Evolutionary conservation across 2,329 filamentous ascomycete genomes (phyloP), one percentile per base, ranked within the genome.

Genomic region (Hypoxylon sp.): DNA sequence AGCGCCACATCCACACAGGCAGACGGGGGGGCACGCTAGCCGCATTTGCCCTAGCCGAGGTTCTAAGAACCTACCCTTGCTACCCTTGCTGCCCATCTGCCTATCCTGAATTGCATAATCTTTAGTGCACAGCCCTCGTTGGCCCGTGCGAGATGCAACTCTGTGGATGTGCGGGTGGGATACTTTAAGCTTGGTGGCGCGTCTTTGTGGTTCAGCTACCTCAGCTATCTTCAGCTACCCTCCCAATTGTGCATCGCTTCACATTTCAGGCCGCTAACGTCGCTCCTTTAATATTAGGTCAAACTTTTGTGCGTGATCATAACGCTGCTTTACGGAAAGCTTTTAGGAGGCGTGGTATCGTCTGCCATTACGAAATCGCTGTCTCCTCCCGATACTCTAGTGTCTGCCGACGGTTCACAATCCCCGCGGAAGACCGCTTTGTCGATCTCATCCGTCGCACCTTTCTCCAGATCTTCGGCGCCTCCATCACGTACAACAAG

Each of bases 381-480:
- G 11, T 44, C 10, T 53, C 74, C 10, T 54, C 50, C 2, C 61
- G 58, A 8, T 61, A 72, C 7, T 44, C 40, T 7, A 42, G 57
- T 6, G 44, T 69, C 22, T 75, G 75, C 53, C 76, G 76, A 20
- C 72, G 72, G 4, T 78, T 76, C 56, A 64, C 63, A n/a, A 53
- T 77, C 13, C 70, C 66, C 17, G 65, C 61, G 10, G 57, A 66
- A 13, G 55, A 73, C 14, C 72, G 76, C 27, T 64, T 74, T 48
- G 68, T 74, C 66, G 71, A 82, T 81, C 63, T 72, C 77, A 7
- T 80, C 82, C 71, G 79, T 83, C 71, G 80, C 83, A 14, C 81
- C 79, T 44, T 81, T 73, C 14, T 90, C 82, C 77, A 80, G 40
- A 54, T 74, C 25, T 79, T 79, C 59, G 74, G 60, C 62, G 14